Conservation (phyloP, 805 yeast species). For the Peterozyma xylosa region DNA sequence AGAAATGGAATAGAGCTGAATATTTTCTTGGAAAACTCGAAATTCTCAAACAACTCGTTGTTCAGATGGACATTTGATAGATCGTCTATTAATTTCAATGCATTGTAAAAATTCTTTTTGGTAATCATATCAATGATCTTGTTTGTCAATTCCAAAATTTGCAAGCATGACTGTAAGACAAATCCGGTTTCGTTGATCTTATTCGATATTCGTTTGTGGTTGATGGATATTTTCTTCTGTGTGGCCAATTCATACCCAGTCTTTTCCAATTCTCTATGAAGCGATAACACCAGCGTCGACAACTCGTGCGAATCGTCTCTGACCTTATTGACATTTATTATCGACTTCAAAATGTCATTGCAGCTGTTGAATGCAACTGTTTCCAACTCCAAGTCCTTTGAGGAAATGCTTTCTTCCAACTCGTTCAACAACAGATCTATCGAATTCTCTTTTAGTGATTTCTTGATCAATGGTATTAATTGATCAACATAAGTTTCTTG, state of each 20-base stretch:
- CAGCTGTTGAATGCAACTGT: constrained; percentile 56
- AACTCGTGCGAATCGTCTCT: constrained; percentile 50
- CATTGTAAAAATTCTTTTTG: constrained; percentile 72
- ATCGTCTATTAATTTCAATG: constrained; percentile 75
- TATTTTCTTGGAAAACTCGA: constrained; percentile 69
- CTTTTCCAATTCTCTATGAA: constrained; percentile 50
- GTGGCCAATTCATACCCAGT: constrained; percentile 62
- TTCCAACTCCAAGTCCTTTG: constrained; percentile 58
- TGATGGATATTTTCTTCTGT: constrained; percentile 51
- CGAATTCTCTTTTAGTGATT: constrained; percentile 47
- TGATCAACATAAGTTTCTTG: constrained; percentile 74
- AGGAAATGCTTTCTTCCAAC: constrained; percentile 48
- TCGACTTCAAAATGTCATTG: constrained; percentile 45
- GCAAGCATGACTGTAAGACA: constrained; percentile 65
- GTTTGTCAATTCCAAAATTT: constrained; percentile 79
- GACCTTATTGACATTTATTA: constrained; percentile 56
- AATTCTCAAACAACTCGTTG: constrained; percentile 56
- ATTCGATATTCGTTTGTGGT: constrained; percentile 52
- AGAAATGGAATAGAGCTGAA: constrained; percentile 71
- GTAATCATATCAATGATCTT: constrained; percentile 76
- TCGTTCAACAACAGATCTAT: constrained; percentile 48
- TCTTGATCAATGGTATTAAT: constrained; percentile 66
- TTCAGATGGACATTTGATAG: constrained; percentile 62
- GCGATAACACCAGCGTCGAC: constrained; percentile 42
- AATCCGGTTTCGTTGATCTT: constrained; percentile 68